A percentile compares a stretch with the other conserved stretches of the same genome.
phyloP scores from a whole-genome alignment of 2,329 filamentous ascomycete genomes.

The Colletotrichum cereale region DNA sequence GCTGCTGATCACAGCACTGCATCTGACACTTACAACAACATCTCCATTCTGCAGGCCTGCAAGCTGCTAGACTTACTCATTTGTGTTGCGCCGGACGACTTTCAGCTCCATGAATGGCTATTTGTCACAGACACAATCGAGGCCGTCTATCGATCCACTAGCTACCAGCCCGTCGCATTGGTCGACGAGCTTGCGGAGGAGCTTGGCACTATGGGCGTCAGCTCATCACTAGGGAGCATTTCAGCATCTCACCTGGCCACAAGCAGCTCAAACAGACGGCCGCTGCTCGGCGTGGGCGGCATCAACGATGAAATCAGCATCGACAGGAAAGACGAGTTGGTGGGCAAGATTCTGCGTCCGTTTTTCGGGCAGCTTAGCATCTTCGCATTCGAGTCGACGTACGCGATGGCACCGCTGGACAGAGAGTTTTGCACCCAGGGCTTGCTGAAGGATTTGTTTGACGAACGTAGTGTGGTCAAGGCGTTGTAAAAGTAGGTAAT shows the following conservation, averaged over 20 bases:
- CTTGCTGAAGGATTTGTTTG: conserved; percentile 81
- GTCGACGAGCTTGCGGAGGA: conserved; percentile 88
- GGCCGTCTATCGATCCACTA: conserved; percentile 84
- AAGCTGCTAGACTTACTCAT: conserved; percentile 94
- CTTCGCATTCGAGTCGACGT: conserved; percentile 91
- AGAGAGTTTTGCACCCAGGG: conserved; percentile 71
- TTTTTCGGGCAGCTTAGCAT: conserved; percentile 96
- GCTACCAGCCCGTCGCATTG: conserved; percentile 78
- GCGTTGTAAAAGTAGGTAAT: conserved; percentile 57
- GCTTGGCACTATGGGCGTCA: conserved; percentile 64
- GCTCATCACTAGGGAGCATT: conserved; percentile 51
- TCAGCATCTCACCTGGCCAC: conserved; percentile 53
- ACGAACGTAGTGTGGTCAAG: conserved; percentile 78
- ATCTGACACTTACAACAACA: conserved; percentile 80
- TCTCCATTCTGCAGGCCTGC: conserved; percentile 87
- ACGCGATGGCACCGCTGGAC: conserved; percentile 82
- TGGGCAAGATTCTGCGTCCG: conserved; percentile 83
- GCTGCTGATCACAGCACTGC: conserved; percentile 73
- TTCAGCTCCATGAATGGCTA: conserved; percentile 98
- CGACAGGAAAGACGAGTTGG: conserved; percentile 75
- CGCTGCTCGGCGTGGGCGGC: conserved; percentile 64
- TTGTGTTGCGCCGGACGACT: conserved; percentile 90
- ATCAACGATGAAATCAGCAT: conserved; percentile 68
- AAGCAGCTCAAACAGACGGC: conserved; percentile 56
- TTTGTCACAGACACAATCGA: conserved; percentile 98